Evolutionary conservation across 306 rosid species (phyloP), one percentile per base, ranked within the genome.

Genomic region (Ziziphus jujuba): DNA sequence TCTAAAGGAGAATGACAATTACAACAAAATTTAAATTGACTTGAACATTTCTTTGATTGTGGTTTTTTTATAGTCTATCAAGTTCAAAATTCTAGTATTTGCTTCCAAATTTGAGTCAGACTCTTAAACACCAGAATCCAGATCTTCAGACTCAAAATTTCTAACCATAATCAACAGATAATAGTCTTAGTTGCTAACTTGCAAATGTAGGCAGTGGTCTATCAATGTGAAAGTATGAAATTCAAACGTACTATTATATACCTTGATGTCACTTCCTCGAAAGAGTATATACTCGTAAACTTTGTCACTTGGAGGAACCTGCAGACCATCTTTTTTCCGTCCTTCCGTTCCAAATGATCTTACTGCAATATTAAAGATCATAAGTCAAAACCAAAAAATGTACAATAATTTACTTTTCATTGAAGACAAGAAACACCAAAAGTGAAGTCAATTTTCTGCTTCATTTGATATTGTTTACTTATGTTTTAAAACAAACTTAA

Each of bases 261-360:
- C 97, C 97, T 90, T 93, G 70, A 93, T 90, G 77, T 90, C 98
- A 69, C 91, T 84, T 67, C 98, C 97, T 1, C 98, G 93, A 68
- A 92, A 92, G 49, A 92, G 84, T 75, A 92, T 92, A 62, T 87
- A 90, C 84, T 90, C 97, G 63, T 87, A 93, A 40, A 93, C 85
- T 80, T 84, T 84, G 78, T 90, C 98, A 33, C 93, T 80, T 3
- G 97, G 89, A 24, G 90, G 93, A 71, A 93, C 79, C 77, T 90
- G 97, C 17, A 69, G 91, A 51, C 98, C 98, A 67, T 93, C 98
- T 67, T 87, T 88, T 74, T 93, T 93, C 73, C 98, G 83, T 65
- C 98, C 98, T 80, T 93, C 98, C 8, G 98, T 90, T 69, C 98
- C 98, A 66, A 90, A 93, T 48, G 98, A 93, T 16, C 95, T 85